Evolutionary conservation across 306 rosid species (phyloP), one percentile per base, ranked within the genome.

Genomic region (Prunus armeniaca): DNA sequence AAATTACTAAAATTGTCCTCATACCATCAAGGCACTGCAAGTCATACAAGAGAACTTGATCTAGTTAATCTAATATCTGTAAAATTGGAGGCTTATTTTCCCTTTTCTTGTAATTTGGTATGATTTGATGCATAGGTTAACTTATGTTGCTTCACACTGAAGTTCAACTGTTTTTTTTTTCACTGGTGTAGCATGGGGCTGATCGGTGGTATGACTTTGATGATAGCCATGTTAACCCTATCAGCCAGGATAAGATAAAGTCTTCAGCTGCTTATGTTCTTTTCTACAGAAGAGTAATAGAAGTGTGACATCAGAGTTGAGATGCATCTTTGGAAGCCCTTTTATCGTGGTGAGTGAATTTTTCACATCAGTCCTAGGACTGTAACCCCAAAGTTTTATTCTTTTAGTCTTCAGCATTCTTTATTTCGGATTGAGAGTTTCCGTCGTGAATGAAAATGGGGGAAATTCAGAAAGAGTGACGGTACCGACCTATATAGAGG

Each of bases 201-300:
- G 97, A 95, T 78, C 97, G 82, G 69, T 95, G 99, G 97, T 95
- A 89, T 50, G 96, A 95, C 71, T 95, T 95, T 50, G 97, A 95
- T 69, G 97, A 95, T 85, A 90, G 97, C 86, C 87, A 80, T 46
- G 99, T 95, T 76, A n/a, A 78, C 85, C 92, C 97, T 72, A 80
- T 95, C 88, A 83, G 80, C 86, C 83, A 51, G 73, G 99, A 90
- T 87, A 95, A 89, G 97, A 92, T 92, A 77, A 95, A 95, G 89
- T 88, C 97, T 84, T 86, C 97, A 51, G 97, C 97, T 67, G 97
- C 97, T 9, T 95, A 95, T 84, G 97, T 95, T 90, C 96, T 95
- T 79, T 95, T 95, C 87, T 95, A 92, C 89, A 76, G 93, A 89
- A 92, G 97, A 87, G 89, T 88, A 73, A 76, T 76, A 46, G 96